Conservation (phyloP, 371 early-diverging fungal genomes). For the Nematocida minor region DNA sequence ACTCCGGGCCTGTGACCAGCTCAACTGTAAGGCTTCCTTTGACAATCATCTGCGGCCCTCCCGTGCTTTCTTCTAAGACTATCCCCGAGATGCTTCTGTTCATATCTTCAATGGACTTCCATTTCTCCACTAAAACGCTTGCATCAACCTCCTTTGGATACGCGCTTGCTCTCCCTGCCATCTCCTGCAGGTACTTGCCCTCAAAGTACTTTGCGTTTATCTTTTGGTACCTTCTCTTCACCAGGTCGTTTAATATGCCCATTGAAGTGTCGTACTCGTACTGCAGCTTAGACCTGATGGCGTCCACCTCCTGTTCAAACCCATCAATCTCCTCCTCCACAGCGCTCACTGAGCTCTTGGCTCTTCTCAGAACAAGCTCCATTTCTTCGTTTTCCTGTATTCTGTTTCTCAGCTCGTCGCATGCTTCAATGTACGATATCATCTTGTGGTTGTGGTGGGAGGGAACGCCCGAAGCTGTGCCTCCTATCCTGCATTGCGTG, state of each 20-base stretch:
- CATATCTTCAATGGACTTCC: slow-evolving; percentile 50
- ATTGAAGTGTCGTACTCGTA: slow-evolving; percentile 56
- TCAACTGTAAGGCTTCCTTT: slow-evolving; percentile 22
- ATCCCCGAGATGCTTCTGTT: slow-evolving; percentile 1
- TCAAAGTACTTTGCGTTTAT: slow-evolving; percentile 62
- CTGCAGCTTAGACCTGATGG: slow-evolving; percentile 46
- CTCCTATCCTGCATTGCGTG: slow-evolving; percentile 62
- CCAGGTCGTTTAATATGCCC: slow-evolving; percentile 52
- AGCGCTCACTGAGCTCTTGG: not conserved
- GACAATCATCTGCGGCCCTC: not conserved
- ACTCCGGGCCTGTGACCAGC: not conserved
- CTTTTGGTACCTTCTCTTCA: slow-evolving; percentile 54
- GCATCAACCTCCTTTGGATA: slow-evolving; percentile 59
- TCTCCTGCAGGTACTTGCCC: slow-evolving; percentile 10
- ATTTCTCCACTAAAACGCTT: slow-evolving; percentile 56
- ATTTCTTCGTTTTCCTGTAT: slow-evolving; percentile 9
- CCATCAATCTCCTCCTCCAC: slow-evolving; percentile 49
- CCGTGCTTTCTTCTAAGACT: not conserved
- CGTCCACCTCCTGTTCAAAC: slow-evolving; percentile 54
- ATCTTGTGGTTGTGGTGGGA: slow-evolving; percentile 46
- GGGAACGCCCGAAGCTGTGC: slow-evolving; percentile 56
- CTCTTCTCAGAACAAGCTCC: not conserved
- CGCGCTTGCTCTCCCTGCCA: slow-evolving; percentile 30
- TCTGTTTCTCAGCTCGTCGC: slow-evolving; percentile 38
- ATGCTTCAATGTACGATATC: slow-evolving; percentile 62